Evolutionary conservation across 345 rosid genomes (phyloP).

Genomic region (Syzygium jambos): DNA sequence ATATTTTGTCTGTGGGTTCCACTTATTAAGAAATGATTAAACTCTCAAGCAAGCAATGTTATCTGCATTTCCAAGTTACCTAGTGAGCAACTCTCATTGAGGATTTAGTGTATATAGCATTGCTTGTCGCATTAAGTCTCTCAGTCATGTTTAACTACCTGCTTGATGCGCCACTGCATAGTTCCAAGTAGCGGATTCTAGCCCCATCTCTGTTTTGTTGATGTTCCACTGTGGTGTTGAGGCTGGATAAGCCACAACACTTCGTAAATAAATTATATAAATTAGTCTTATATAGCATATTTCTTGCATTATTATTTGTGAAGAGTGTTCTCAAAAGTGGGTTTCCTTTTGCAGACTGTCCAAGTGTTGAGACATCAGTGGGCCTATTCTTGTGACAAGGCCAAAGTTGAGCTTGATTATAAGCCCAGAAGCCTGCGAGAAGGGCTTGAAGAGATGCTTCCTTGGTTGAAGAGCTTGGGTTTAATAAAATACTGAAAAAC

Average conservation of each 20-base stretch:
- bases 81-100: neutral
- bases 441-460: constrained; percentile 66
- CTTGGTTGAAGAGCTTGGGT: constrained; percentile 75
- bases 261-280: neutral
- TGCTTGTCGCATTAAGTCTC: neutral
- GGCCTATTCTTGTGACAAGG: constrained; percentile 87
- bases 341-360: constrained; percentile 47
- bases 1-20: neutral
- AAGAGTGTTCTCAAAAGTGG: neutral
- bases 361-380: constrained; percentile 70
- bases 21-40: neutral
- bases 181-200: neutral
- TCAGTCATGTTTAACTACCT: neutral
- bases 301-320: neutral
- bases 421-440: constrained; percentile 73
- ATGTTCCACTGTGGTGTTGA: neutral
- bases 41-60: neutral
- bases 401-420: constrained; percentile 66
- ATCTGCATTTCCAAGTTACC: neutral
- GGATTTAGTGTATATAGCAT: neutral
- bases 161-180: neutral
- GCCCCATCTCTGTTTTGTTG: neutral
- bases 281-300: neutral
- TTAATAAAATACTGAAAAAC: constrained; percentile 42
- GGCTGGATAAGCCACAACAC: neutral